Evolutionary conservation across 148 eudicot genomes (phyloP).

Genomic region (Selenicereus undatus): DNA sequence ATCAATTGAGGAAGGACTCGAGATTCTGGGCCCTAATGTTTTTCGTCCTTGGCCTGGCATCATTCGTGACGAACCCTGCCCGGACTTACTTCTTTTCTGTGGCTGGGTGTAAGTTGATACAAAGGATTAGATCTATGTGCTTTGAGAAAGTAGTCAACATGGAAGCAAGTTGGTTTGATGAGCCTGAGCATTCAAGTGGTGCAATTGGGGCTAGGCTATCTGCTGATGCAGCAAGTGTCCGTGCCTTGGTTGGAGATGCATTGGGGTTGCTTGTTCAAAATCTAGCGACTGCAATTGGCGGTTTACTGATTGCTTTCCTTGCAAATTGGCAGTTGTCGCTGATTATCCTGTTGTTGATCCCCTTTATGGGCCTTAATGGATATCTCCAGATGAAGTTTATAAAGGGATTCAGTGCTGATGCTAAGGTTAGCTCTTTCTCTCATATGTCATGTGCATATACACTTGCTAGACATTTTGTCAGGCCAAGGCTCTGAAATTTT

Average conservation of each 20-base stretch:
- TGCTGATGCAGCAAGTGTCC: conserved; percentile 59
- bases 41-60: conserved; percentile 21
- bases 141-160: conserved; percentile 57
- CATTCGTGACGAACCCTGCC: conserved; percentile 17
- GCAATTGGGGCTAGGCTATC: conserved; percentile 71
- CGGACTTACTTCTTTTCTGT: conserved; percentile 24
- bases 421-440: conserved; percentile 40
- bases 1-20: conserved; percentile 19
- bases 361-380: conserved; percentile 52
- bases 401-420: conserved; percentile 69
- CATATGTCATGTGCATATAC: background rate
- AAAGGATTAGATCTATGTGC: conserved; percentile 41
- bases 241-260: conserved; percentile 70
- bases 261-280: conserved; percentile 60
- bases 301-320: conserved; percentile 53
- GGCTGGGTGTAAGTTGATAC: conserved; percentile 28
- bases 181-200: conserved; percentile 63
- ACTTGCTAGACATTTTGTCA: background rate
- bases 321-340: conserved; percentile 69
- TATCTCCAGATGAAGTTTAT: conserved; percentile 51
- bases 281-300: conserved; percentile 41
- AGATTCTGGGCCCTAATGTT: conserved; percentile 26
- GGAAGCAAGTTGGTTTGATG: conserved; percentile 79
- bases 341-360: conserved; percentile 57
- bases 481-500: too few species aligned